Conservation (phyloP, 208 protist species). For the Trypanosoma caninum region DNA sequence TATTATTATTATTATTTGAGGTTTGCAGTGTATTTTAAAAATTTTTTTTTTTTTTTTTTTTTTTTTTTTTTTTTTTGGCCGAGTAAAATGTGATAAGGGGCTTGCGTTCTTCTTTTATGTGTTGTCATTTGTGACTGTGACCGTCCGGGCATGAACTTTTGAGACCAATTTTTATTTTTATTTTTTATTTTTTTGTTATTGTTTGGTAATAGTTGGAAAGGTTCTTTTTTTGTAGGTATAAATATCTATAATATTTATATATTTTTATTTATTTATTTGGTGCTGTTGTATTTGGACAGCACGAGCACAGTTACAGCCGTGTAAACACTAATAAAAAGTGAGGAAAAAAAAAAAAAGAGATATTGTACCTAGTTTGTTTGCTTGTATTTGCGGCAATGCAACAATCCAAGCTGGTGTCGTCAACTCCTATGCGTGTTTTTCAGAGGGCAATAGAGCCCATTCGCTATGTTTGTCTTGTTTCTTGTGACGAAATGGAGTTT, state of each 20-base stretch:
- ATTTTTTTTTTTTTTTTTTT: not conserved
- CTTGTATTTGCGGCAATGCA: not conserved
- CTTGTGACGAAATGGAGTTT: slow-evolving; percentile 41
- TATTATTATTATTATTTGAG: too few relatives aligned
- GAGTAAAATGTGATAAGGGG: not conserved
- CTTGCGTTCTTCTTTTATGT: not conserved
- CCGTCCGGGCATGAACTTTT: too few relatives aligned
- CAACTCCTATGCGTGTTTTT: not conserved
- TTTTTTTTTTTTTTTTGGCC: slow-evolving; percentile 1
- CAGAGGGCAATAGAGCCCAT: slow-evolving; percentile 9
- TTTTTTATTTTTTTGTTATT: not conserved
- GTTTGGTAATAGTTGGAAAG: too few relatives aligned
- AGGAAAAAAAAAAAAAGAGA: not conserved
- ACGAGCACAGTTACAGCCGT: not conserved
- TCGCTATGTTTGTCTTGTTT: slow-evolving; percentile 45
- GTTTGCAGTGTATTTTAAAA: not conserved
- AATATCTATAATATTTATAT: too few relatives aligned
- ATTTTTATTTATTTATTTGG: too few relatives aligned
- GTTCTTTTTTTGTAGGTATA: too few relatives aligned
- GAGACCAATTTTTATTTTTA: not conserved
- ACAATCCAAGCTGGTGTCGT: not conserved
- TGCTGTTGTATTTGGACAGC: too few relatives aligned
- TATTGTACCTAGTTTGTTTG: not conserved
- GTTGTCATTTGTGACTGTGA: too few relatives aligned
- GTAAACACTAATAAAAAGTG: too few relatives aligned